Base-by-base conservation (phyloP, 2,329 filamentous ascomycete species). In the Calcarisporium arbuscula region DNA sequence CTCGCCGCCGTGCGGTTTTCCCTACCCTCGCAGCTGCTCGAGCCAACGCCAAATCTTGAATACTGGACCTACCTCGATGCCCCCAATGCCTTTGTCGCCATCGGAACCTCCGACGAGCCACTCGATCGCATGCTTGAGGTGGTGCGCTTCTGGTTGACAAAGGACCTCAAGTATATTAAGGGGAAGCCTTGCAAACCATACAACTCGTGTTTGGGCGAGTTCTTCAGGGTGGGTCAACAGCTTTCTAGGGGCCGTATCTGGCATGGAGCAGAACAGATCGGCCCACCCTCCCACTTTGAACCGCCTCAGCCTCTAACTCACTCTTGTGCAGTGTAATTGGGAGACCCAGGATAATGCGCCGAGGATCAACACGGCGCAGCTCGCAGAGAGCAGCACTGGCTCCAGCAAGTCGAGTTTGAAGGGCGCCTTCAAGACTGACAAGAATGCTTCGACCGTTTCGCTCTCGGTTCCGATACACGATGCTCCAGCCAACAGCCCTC, bases 51-150 rank as follows among this genome's bases (percentile, higher is more conserved):
- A 34, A 98, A 98, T 60, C 70, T 98, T 56, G 92, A 98, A 67
- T 98, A 96, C 66, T 98, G 92, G 92, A 94, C 94, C 54, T 98
- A 98, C 55, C 72, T 98, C 57, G 92, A 98, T 62, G 78, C 88
- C 49, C 90, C 90, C 16, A 94, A 94, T 60, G 86, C 89, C 30
- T 95, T 98, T 45, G 65, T 78, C 45, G 75, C 74, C 29, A 82
- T 82, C 51, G 92, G 90, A 50, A 90, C 90, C 50, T 92, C 90
- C 14, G 85, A 96, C 49, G 87, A 96, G 49, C 77, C 84, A 9
- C 68, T 96, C 36, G 90, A 92, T 49, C 87, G 92, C 48, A 95
- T 95, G 85, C 75, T 98, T 33, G 89, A 90, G 53, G 87, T 94
- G 19, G 64, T 96, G 50, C 81, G 89, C 40, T 98, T 96, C 64